Evolutionary conservation across 2,329 filamentous ascomycete species (phyloP).

Genomic region (Colletotrichum navitas): DNA sequence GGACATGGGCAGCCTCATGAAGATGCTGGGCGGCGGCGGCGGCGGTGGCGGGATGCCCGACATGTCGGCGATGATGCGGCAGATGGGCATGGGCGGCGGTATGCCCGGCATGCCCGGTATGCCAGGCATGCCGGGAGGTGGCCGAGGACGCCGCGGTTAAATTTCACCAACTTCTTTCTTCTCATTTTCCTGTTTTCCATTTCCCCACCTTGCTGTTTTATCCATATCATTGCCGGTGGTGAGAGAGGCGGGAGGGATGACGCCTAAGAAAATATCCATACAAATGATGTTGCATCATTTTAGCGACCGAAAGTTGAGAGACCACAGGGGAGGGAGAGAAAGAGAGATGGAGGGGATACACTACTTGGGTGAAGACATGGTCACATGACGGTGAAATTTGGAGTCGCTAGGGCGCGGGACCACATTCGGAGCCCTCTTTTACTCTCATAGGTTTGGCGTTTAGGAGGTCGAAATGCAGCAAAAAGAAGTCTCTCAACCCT

Average conservation of each 20-base stretch:
- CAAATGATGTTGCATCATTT: conserved; percentile 9
- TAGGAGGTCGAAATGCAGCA: conserved; percentile 10
- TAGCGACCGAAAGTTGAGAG: conserved; percentile 8
- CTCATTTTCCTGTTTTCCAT: background rate
- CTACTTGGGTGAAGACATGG: conserved; percentile 19
- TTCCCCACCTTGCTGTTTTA: background rate
- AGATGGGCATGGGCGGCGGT: conserved; percentile 74
- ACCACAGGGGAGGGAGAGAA: background rate
- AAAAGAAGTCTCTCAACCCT: background rate
- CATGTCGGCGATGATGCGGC: conserved; percentile 79
- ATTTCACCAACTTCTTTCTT: background rate
- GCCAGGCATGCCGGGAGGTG: conserved; percentile 35
- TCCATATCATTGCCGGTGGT: background rate
- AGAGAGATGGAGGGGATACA: background rate
- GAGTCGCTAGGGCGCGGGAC: conserved; percentile 21
- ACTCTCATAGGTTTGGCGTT: conserved; percentile 23
- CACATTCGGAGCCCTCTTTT: conserved; percentile 25
- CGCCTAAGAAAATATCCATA: conserved; percentile 12
- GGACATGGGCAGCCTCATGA: conserved; percentile 79
- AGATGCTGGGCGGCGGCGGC: conserved; percentile 85
- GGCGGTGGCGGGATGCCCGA: conserved; percentile 61
- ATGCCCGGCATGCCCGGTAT: conserved; percentile 58
- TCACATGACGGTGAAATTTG: conserved; percentile 2
- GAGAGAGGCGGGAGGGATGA: conserved; percentile 1
- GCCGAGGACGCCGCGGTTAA: conserved; percentile 37